Evolutionary conservation across 2,329 filamentous ascomycete species (phyloP), one percentile per base, ranked within the genome.

Genomic region (Periglandula ipomoeae): DNA sequence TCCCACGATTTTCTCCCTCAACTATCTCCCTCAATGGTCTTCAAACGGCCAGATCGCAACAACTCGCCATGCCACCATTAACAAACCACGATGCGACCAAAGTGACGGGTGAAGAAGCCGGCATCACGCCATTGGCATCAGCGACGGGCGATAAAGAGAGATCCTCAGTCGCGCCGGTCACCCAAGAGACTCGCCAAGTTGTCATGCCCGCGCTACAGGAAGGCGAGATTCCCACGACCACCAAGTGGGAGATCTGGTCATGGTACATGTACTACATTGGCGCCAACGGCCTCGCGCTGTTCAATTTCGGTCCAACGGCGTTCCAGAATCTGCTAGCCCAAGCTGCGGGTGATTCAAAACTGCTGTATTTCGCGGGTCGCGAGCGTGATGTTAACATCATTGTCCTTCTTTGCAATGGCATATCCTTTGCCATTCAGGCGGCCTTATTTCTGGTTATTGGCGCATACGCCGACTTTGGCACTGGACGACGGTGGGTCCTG

Each of bases 381-480:
- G 62, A 71, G 22, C 72, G 79, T 47, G 78, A 77, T n/a, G 75
- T 83, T 56, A 81, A 82, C 60, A 81, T 75, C 50, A 81, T 85
- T 47, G 79, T 86, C 4, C 67, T 86, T 7, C 68, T 84, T 0
- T 72, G 73, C 59, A 85, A 85, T 57, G 82, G 83, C 47, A 79
- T 85, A 49, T 81, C 75, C 15, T 87, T 87, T 59, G 80, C 81
- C 2, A 74, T 84, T 32, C 82, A 86, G 59, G 75, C 81, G 24
- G 70, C 78, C 7, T 58, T 79, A 5, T 78, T 79, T 56, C 64
- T 79, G 23, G 56, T 71, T 50, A 68, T 78, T 3, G 76, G 75
- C 47, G 69, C 70, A 0, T 75, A 74, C 52, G 74, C 75, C 54
- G 83, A 86, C 60, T 87, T 85, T 59, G 83, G 83, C 3, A 73